Percentiles rank a stretch among this genome's conserved stretches.
Conservation (phyloP, 148 eudicot species). For the Simmondsia chinensis region DNA sequence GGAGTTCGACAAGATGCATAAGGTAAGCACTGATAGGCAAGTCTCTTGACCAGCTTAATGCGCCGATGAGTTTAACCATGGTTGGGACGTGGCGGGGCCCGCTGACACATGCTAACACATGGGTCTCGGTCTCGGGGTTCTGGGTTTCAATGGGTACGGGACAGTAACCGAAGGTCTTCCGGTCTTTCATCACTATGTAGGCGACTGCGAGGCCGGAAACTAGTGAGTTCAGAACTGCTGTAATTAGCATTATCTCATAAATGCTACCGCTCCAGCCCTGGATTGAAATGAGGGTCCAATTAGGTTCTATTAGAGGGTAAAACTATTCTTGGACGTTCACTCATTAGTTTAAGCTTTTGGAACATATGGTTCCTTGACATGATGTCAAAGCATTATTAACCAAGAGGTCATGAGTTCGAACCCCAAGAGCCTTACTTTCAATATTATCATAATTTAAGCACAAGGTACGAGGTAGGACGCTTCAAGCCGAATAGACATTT, state of each 20-base stretch:
- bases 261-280: conserved; percentile 43
- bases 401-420: too few relatives aligned
- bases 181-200: conserved; percentile 41
- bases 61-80: conserved; percentile 59
- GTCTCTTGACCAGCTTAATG: conserved; percentile 48
- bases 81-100: conserved; percentile 75
- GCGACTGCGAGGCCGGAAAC: conserved; percentile 54
- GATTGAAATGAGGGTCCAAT: conserved; percentile 11
- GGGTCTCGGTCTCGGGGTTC: conserved; percentile 59
- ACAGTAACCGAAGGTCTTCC: conserved; percentile 32
- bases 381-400: too few relatives aligned
- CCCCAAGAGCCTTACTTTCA: too few relatives aligned
- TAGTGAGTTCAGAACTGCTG: conserved; percentile 47
- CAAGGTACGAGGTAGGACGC: too few relatives aligned
- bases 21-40: conserved; percentile 67
- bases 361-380: too few relatives aligned
- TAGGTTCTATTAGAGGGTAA: too few relatives aligned
- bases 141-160: conserved; percentile 55
- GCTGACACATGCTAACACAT: conserved; percentile 70
- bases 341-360: too few relatives aligned
- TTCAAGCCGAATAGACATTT: too few relatives aligned
- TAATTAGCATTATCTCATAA: conserved; percentile 42
- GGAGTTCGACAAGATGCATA: conserved; percentile 78
- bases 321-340: too few relatives aligned
- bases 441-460: too few relatives aligned